A percentile compares a stretch with the other conserved stretches of the same genome.
phyloP scores from a whole-genome alignment of 306 rosid species.

The Inga leiocalycina region DNA sequence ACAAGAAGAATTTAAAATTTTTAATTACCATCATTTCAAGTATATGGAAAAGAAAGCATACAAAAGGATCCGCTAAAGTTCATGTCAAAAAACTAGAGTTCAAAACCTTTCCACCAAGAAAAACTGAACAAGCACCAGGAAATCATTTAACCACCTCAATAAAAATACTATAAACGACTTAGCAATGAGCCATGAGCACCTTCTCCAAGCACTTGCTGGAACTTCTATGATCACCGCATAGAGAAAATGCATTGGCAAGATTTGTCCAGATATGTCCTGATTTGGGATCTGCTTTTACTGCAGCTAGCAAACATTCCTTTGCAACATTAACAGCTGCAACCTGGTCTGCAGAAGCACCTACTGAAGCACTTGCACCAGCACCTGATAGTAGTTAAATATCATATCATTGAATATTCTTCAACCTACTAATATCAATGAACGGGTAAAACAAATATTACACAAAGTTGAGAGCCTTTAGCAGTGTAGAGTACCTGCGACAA shows the following conservation, averaged over 20 bases:
- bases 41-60: constrained; percentile 1
- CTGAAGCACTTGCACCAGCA: constrained; percentile 87
- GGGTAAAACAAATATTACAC: constrained; percentile 15
- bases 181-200: constrained; percentile 76
- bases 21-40: constrained; percentile 20
- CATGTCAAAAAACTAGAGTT: constrained; percentile 19
- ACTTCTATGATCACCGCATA: constrained; percentile 84
- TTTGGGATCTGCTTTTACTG: constrained; percentile 76
- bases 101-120: constrained; percentile 36
- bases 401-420: constrained; percentile 30
- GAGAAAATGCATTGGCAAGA: constrained; percentile 80
- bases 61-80: constrained; percentile 7
- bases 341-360: constrained; percentile 60
- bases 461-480: constrained; percentile 26
- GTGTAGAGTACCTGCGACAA: constrained; percentile 74
- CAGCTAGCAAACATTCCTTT: constrained; percentile 88
- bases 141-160: constrained; percentile 55
- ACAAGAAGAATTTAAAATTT: not conserved
- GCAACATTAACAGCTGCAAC: constrained; percentile 71
- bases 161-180: constrained; percentile 52
- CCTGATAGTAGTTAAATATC: constrained; percentile 52
- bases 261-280: constrained; percentile 93
- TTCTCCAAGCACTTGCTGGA: constrained; percentile 95
- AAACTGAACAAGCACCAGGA: constrained; percentile 38
- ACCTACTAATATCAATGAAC: constrained; percentile 8